phyloP scores from a whole-genome alignment of 495 filamentous ascomycete genomes.

The Aspergillus sclerotiicarbonarius region DNA sequence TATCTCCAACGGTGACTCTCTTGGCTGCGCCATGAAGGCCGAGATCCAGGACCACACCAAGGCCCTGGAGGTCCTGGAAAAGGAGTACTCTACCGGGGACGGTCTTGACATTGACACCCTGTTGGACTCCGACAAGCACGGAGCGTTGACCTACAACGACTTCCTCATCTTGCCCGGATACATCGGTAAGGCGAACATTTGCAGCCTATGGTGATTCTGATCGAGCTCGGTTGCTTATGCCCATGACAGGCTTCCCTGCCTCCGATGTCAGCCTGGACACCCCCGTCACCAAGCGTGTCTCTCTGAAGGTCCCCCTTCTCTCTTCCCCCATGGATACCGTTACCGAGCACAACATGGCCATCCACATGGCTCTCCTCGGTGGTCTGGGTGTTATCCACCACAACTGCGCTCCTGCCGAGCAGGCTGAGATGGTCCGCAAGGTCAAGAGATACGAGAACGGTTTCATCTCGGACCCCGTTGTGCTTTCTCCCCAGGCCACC shows the following conservation, averaged over 20 bases:
- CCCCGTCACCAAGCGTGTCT: conserved; percentile 88
- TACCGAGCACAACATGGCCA: conserved; percentile 98
- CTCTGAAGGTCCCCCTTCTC: conserved; percentile 88
- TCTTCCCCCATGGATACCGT: conserved; percentile 99
- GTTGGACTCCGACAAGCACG: conserved; percentile 80
- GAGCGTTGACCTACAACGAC: conserved; percentile 85
- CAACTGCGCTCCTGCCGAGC: conserved; percentile 92
- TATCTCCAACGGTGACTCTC: conserved; percentile 62
- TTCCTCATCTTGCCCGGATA: conserved; percentile 67
- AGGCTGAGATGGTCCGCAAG: conserved; percentile 98
- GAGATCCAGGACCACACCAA: conserved; percentile 56
- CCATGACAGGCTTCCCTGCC: conserved; percentile 71
- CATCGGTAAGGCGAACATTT: conserved; percentile 50
- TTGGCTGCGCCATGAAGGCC: conserved; percentile 43
- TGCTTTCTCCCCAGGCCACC: conserved; percentile 82
- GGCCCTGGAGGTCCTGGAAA: conserved; percentile 74
- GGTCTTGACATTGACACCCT: conserved; percentile 80
- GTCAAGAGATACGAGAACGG: conserved; percentile 99
- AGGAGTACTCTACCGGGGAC: conserved; percentile 71
- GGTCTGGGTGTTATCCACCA: conserved; percentile 98
- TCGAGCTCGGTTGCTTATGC: conserved; percentile 53
- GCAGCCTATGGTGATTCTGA: conserved; percentile 9
- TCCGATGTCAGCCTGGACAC: conserved; percentile 86
- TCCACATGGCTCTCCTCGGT: conserved; percentile 96
- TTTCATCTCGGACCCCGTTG: conserved; percentile 95